Evolutionary conservation across 768 basidiomycete species (phyloP), one percentile per base, ranked within the genome.

Genomic region (Termitomyces sp.): DNA sequence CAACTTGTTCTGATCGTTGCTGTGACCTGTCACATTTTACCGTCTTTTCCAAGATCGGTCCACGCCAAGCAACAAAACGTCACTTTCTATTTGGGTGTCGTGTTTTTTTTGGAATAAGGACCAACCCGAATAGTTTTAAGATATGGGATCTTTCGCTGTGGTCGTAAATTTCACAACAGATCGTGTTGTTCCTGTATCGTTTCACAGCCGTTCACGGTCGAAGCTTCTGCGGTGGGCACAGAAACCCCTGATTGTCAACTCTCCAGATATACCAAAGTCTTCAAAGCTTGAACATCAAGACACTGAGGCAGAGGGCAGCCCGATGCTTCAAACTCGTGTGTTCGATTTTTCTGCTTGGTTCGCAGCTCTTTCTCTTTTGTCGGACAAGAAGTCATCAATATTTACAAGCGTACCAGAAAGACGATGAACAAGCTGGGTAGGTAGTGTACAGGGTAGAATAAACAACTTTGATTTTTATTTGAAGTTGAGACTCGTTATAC

Each of bases 291-390:
- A 37, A 22, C 28, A 18, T 60, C 12, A 45, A 58, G 41, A 9
- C 33, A 5, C 22, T 51, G 34, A 60, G 62, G 45, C 59, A 50
- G 28, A 60, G 58, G 45, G 59, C 59, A 18, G 51, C 46, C 20
- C 44, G 55, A 20, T 51, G 46, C 48, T 51, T 63, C 26, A 28
- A 55, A 37, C 49, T 58, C 20, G 60, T 58, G 20, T 20, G 62
- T 56, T 39, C 22, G 4, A 29, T 26, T 8, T n/a, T 4, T 24
- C 44, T 54, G 15, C 22, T 3, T 50, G n/a, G 16, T 42, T 31
- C 18, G 12, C n/a, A 34, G 16, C 51, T 12, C n/a, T n/a, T n/a
- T 33, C 16, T 34, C 48, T 63, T 15, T 49, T 42, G 34, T 20
- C n/a, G 5, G 50, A n/a, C 51, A 28, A 49, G 55, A 47, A 59